Conservation (phyloP, 2,329 filamentous ascomycete species). For the Blumeria hordei region DNA sequence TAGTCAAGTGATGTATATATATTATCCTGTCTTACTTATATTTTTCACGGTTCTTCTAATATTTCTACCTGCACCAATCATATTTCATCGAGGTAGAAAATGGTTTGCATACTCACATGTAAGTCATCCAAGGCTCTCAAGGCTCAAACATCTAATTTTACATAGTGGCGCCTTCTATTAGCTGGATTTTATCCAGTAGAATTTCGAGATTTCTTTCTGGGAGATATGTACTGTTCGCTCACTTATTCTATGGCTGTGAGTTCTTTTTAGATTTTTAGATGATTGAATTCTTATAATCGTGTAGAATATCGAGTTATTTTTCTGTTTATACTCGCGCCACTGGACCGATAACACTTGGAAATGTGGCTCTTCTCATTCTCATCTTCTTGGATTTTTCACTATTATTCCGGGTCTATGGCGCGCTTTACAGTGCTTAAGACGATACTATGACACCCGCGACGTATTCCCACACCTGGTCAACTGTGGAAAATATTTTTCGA, state of each 20-base stretch:
- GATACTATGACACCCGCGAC: slow-evolving; percentile 68
- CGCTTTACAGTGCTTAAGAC: slow-evolving; percentile 68
- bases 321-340: slow-evolving; percentile 64
- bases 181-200: slow-evolving; percentile 83
- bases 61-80: slow-evolving; percentile 47
- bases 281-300: slow-evolving; percentile 7
- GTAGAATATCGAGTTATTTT: slow-evolving; percentile 77
- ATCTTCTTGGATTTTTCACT: slow-evolving; percentile 64
- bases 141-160: slow-evolving; percentile 11
- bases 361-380: slow-evolving; percentile 72
- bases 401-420: slow-evolving; percentile 75
- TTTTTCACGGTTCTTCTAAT: slow-evolving; percentile 41
- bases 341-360: slow-evolving; percentile 44
- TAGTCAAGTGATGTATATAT: slow-evolving; percentile 45
- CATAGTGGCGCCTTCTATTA: slow-evolving; percentile 57
- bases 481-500: slow-evolving; percentile 71
- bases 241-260: slow-evolving; percentile 72
- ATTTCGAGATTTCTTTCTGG: slow-evolving; percentile 91
- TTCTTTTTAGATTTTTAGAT: slow-evolving; percentile 8
- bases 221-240: slow-evolving; percentile 91
- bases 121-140: slow-evolving; percentile 16
- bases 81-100: slow-evolving; percentile 52
- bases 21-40: slow-evolving; percentile 67
- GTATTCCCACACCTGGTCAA: slow-evolving; percentile 85
- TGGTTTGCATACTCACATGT: slow-evolving; percentile 87